These are phyloP conservation scores for Wickerhamomyces queroliae DNA, from an alignment of 805 yeast genomes.

Conservation along the genomic window DNA sequence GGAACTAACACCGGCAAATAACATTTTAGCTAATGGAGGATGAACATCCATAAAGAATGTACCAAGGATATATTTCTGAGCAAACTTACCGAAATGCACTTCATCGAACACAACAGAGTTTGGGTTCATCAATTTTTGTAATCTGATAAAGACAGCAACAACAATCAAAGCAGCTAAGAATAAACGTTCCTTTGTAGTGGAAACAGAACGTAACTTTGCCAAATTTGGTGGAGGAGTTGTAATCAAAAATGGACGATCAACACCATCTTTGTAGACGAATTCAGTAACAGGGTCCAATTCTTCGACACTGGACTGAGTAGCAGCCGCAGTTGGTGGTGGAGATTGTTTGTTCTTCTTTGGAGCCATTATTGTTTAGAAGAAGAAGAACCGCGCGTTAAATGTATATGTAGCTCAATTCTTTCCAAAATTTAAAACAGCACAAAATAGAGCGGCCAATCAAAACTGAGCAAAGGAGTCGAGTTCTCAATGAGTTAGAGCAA, in stretches of 20 bases:
- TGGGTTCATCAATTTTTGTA: constrained; percentile 59
- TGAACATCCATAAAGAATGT: constrained; percentile 67
- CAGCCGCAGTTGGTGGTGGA: not conserved
- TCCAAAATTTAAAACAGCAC: too few species aligned
- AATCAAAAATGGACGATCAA: constrained; percentile 45
- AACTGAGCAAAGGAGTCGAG: too few species aligned
- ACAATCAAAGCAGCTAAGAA: constrained; percentile 38
- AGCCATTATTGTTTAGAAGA: constrained; percentile 1
- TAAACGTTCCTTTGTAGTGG: constrained; percentile 31
- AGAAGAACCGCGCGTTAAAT: too few species aligned
- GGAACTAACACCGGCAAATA: constrained; percentile 65
- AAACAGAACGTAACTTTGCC: constrained; percentile 34
- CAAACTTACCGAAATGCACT: constrained; percentile 96
- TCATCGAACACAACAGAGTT: constrained; percentile 87
- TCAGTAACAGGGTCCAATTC: constrained; percentile 35
- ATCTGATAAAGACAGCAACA: constrained; percentile 54
- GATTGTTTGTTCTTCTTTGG: constrained; percentile 3
- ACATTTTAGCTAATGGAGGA: constrained; percentile 76
- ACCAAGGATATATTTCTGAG: constrained; percentile 68
- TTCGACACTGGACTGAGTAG: not conserved
- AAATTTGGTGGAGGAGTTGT: constrained; percentile 42
- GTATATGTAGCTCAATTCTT: too few species aligned
- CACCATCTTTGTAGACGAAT: constrained; percentile 44
- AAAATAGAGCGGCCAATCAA: too few species aligned
- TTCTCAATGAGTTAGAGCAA: too few species aligned